phyloP scores from a whole-genome alignment of 2,329 filamentous ascomycete genomes.

The Botrytis cinerea region DNA sequence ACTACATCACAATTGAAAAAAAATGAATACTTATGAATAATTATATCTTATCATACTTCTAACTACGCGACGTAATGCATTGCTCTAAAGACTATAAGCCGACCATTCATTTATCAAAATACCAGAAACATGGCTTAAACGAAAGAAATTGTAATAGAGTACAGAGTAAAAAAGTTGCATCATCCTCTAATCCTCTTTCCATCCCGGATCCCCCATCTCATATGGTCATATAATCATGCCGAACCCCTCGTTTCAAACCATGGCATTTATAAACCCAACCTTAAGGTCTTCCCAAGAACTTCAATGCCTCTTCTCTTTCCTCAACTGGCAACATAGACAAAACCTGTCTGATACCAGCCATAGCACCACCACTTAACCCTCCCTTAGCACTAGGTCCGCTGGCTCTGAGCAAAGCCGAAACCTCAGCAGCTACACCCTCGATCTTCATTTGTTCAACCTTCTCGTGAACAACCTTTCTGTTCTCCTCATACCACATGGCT shows the following conservation, averaged over 20 bases:
- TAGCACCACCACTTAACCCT: constrained; percentile 59
- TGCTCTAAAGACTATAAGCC: neutral
- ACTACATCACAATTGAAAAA: neutral
- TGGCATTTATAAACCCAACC: neutral
- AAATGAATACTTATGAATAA: neutral
- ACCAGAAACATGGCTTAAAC: neutral
- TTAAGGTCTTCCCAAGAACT: constrained; percentile 37
- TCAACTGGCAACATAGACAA: constrained; percentile 82
- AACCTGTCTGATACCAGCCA: constrained; percentile 73
- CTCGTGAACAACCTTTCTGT: constrained; percentile 76
- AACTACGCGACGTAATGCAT: neutral
- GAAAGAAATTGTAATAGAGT: constrained; percentile 1
- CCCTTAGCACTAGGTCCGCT: constrained; percentile 58
- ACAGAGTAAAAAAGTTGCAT: neutral
- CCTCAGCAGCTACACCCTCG: constrained; percentile 68
- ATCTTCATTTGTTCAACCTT: constrained; percentile 85
- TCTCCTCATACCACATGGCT: constrained; percentile 94
- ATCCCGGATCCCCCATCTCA: neutral
- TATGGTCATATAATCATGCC: neutral
- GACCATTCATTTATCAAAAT: neutral
- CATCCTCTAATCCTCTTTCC: neutral
- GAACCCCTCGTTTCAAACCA: neutral
- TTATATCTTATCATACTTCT: neutral
- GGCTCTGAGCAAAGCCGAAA: constrained; percentile 66
- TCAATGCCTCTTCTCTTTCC: constrained; percentile 68